Conservation (phyloP, 2,329 filamentous ascomycete genomes). For the Diaporthe australafricana region DNA sequence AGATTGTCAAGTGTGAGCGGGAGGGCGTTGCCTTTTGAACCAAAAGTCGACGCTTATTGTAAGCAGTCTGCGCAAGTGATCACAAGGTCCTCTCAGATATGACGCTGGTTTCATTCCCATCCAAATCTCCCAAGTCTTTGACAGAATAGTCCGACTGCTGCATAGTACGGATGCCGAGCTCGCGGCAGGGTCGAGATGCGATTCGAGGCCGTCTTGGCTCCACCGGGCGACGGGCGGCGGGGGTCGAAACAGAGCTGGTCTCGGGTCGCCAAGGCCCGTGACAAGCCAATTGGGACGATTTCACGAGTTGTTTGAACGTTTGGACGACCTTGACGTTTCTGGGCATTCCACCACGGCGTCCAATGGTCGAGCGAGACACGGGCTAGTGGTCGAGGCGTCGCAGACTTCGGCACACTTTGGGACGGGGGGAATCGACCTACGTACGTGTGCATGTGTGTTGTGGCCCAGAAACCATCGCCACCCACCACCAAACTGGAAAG, state of each 20-base stretch:
- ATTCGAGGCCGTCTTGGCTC: constrained; percentile 25
- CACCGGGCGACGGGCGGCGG: neutral
- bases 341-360: neutral
- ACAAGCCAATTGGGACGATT: constrained; percentile 33
- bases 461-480: neutral
- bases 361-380: neutral
- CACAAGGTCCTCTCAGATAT: neutral
- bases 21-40: constrained; percentile 12
- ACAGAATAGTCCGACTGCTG: neutral
- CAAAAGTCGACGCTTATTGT: neutral
- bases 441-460: neutral
- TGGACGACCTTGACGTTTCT: constrained; percentile 27
- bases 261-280: constrained; percentile 35
- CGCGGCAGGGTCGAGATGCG: constrained; percentile 4
- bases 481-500: no score
- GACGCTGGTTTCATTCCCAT: neutral
- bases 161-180: constrained; percentile 6
- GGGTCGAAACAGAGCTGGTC: constrained; percentile 29
- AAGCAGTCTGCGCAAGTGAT: neutral
- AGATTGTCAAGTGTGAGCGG: neutral
- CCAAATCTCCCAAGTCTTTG: neutral
- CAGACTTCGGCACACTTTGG: constrained; percentile 15
- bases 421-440: neutral
- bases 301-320: constrained; percentile 31
- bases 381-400: constrained; percentile 1